Percentiles rank a stretch among this genome's conserved stretches.
Conservation (phyloP, 2,329 filamentous ascomycete genomes). For the Calonectria pteridis region DNA sequence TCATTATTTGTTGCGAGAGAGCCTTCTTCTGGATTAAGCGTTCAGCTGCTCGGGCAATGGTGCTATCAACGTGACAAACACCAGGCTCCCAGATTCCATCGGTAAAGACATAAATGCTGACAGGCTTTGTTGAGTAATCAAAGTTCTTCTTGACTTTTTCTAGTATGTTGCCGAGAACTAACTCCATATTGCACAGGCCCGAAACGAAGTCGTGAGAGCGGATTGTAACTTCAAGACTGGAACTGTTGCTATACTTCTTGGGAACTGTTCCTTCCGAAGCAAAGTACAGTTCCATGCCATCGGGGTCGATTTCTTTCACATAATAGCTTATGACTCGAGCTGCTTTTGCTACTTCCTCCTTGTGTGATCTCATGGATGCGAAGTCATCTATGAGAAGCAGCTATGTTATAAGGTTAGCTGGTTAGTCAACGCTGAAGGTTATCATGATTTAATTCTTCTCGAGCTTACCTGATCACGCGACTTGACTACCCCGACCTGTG, state of each 20-base stretch:
- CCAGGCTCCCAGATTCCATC: slow-evolving; percentile 17
- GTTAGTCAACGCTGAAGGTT: too few relatives aligned
- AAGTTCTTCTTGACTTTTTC: not conserved
- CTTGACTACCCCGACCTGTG: not conserved
- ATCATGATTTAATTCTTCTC: too few relatives aligned
- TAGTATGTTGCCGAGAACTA: not conserved
- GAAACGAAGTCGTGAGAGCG: not conserved
- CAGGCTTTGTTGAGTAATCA: not conserved
- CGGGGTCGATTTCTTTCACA: not conserved
- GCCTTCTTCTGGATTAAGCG: not conserved
- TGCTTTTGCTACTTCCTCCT: not conserved
- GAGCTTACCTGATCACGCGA: slow-evolving; percentile 15
- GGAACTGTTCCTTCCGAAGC: not conserved
- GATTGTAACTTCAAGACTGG: not conserved
- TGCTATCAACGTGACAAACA: not conserved
- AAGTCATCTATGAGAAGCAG: slow-evolving; percentile 23
- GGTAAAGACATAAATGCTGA: slow-evolving; percentile 22
- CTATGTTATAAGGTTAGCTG: not conserved
- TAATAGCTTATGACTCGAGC: slow-evolving; percentile 22
- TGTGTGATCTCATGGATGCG: not conserved
- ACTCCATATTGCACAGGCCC: not conserved
- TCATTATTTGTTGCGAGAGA: slow-evolving; percentile 2
- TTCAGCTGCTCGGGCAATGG: not conserved
- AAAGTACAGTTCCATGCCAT: slow-evolving; percentile 1
- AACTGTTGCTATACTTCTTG: not conserved